These are phyloP conservation scores for Colletotrichum karsti DNA, from an alignment of 2,329 filamentous ascomycete genomes.

Conservation along the genomic window DNA sequence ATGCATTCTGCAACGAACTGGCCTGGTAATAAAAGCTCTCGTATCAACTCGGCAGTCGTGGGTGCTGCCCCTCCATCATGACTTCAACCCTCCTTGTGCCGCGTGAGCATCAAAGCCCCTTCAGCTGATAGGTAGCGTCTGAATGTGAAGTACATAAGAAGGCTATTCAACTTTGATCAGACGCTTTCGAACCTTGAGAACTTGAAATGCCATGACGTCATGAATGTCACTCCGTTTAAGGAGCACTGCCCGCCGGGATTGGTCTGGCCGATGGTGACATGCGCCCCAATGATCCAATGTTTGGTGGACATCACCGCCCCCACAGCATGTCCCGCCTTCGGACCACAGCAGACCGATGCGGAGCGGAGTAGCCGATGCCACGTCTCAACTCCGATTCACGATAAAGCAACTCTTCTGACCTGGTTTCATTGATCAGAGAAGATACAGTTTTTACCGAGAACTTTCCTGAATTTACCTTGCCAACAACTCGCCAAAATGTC, in stretches of 20 bases:
- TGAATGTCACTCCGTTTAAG: background rate
- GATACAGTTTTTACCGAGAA: no score
- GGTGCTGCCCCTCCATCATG: no score
- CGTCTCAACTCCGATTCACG: background rate
- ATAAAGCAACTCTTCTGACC: background rate
- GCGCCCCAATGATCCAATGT: slow-evolving; percentile 24
- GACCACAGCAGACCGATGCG: slow-evolving; percentile 20
- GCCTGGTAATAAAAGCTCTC: no score
- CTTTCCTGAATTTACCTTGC: background rate
- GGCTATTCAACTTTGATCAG: no score
- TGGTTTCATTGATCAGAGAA: no score
- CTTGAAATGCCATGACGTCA: background rate
- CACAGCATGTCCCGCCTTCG: slow-evolving; percentile 13
- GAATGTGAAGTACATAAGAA: no score
- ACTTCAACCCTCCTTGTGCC: no score
- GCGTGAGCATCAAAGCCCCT: no score
- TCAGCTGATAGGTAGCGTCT: no score
- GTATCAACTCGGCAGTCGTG: no score
- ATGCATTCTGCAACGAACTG: no score
- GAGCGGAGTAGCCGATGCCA: background rate
- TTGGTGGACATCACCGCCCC: background rate
- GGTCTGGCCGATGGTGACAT: background rate
- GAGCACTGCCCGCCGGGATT: background rate
- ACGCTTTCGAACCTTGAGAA: background rate
- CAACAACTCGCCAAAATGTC: slow-evolving; percentile 44